Evolutionary conservation across 2,329 filamentous ascomycete species (phyloP).

Genomic region (Talaromyces funiculosus): DNA sequence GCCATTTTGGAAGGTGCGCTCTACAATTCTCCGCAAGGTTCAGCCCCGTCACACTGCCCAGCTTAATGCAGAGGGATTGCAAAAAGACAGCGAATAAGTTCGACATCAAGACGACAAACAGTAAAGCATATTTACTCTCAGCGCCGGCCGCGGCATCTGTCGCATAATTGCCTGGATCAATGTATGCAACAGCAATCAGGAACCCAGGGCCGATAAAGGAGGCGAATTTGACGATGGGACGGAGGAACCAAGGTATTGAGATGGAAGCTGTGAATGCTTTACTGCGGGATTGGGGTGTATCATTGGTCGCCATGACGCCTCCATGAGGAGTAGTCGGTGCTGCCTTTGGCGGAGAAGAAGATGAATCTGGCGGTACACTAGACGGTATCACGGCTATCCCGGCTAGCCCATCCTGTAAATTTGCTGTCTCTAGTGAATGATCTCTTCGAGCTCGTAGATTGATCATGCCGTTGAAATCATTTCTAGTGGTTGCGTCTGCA

Average conservation of each 20-base stretch:
- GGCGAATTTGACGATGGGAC: slow-evolving; percentile 35
- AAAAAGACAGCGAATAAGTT: slow-evolving; percentile 46
- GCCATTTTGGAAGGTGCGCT: slow-evolving; percentile 59
- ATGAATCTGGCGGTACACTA: not conserved
- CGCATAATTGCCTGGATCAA: slow-evolving; percentile 47
- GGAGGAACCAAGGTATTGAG: slow-evolving; percentile 20
- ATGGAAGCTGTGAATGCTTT: slow-evolving; percentile 28
- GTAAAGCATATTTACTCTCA: slow-evolving; percentile 37
- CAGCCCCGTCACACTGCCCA: slow-evolving; percentile 63
- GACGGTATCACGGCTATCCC: not conserved
- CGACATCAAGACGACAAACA: slow-evolving; percentile 45
- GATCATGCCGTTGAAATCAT: slow-evolving; percentile 57
- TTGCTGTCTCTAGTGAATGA: not conserved
- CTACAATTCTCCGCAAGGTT: slow-evolving; percentile 63
- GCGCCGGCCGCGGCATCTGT: slow-evolving; percentile 47
- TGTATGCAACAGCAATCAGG: slow-evolving; percentile 45
- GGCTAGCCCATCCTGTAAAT: not conserved
- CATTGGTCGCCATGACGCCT: slow-evolving; percentile 20
- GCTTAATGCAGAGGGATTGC: slow-evolving; percentile 50
- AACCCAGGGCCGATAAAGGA: slow-evolving; percentile 46
- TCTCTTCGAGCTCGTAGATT: slow-evolving; percentile 50
- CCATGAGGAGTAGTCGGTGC: slow-evolving; percentile 24
- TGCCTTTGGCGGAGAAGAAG: slow-evolving; percentile 9
- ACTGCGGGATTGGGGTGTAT: slow-evolving; percentile 25
- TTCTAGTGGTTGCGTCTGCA: slow-evolving; percentile 56